Conservation (phyloP, 352 stramenopile genomes). For the Phytophthora constricta region DNA sequence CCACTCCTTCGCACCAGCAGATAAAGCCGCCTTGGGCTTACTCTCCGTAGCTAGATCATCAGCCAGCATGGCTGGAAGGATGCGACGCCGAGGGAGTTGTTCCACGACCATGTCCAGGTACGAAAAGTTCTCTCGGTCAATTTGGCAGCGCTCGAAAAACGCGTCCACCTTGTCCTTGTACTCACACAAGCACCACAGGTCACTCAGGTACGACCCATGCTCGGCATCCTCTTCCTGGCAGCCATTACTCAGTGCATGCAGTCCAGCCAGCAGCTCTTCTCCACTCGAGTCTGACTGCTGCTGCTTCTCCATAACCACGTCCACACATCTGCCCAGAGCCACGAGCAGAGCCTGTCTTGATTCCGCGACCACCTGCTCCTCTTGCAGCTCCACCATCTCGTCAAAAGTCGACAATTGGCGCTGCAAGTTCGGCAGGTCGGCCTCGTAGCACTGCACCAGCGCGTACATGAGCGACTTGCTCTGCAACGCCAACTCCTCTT, state of each 20-base stretch:
- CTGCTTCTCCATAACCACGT: slow-evolving; percentile 40
- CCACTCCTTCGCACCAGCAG: slow-evolving; percentile 24
- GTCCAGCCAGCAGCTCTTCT: slow-evolving; percentile 59
- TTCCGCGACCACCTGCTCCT: slow-evolving; percentile 52
- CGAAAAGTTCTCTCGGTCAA: slow-evolving; percentile 66
- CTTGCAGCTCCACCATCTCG: slow-evolving; percentile 35
- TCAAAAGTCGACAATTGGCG: slow-evolving; percentile 51
- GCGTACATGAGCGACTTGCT: slow-evolving; percentile 50
- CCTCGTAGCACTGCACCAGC: slow-evolving; percentile 68
- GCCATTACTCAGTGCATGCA: slow-evolving; percentile 71
- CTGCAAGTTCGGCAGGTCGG: slow-evolving; percentile 55
- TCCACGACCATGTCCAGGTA: slow-evolving; percentile 82
- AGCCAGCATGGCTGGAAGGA: slow-evolving; percentile 23
- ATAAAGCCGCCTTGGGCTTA: slow-evolving; percentile 6
- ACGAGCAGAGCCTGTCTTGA: slow-evolving; percentile 51
- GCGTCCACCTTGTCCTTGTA: slow-evolving; percentile 68
- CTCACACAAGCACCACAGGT: slow-evolving; percentile 69
- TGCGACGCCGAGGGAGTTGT: slow-evolving; percentile 55
- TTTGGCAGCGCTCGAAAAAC: slow-evolving; percentile 58
- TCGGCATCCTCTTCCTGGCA: slow-evolving; percentile 56
- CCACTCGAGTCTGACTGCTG: slow-evolving; percentile 19
- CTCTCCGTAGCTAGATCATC: slow-evolving; percentile 28
- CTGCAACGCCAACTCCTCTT: slow-evolving; percentile 31
- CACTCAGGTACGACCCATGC: slow-evolving; percentile 73
- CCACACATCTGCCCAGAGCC: slow-evolving; percentile 37